Base-by-base conservation (phyloP, 2,329 filamentous ascomycete genomes). In the Colletotrichum spaethianum region DNA sequence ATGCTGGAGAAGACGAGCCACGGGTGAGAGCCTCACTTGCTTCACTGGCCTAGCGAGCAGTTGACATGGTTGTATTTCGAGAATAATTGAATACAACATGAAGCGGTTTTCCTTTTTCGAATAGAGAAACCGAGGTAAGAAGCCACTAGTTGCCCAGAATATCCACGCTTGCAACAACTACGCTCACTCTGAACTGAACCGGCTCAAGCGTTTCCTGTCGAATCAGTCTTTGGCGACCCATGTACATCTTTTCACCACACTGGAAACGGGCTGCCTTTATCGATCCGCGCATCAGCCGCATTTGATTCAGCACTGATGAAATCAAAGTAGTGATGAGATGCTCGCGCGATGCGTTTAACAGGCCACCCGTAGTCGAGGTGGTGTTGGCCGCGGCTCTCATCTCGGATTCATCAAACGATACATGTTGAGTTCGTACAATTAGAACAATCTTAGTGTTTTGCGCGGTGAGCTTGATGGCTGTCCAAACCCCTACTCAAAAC, bases 41-140 rank as follows among this genome's bases (percentile, higher is more conserved):
- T 28, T 8, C 23, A 28, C 14, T 3, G 48, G 9, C 12, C 6
- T 18, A 28, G 48, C 0, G 14, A 50, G 14, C 14, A 28, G 14
- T 28, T 18, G 2, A 16, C 7, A 28, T 18, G 12, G 16, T 3
- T 18, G 5, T 28, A 2, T 28, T 6, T 28, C 14, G 2, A 11
- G 9, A 28, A 28, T 4, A 1, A 3, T 28, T 7, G 2, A 11
- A 18, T 18, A 28, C 11, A 1, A 3, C 2, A 18, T 50, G 0
- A 50, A 50, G 48, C 4, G 14, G 18, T 2, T 12, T 1, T 16
- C 8, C 14, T 28, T 6, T 50, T 28, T 9, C 12, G 6, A 6
- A 28, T 28, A 14, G 8, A 7, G n/a, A 18, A 28, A 23, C 23
- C 3, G 4, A 23, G 8, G 20, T 18, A 11, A 8, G 0, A 55